Base-by-base conservation (phyloP, 352 stramenopile species). In the Globisporangium lucens region DNA sequence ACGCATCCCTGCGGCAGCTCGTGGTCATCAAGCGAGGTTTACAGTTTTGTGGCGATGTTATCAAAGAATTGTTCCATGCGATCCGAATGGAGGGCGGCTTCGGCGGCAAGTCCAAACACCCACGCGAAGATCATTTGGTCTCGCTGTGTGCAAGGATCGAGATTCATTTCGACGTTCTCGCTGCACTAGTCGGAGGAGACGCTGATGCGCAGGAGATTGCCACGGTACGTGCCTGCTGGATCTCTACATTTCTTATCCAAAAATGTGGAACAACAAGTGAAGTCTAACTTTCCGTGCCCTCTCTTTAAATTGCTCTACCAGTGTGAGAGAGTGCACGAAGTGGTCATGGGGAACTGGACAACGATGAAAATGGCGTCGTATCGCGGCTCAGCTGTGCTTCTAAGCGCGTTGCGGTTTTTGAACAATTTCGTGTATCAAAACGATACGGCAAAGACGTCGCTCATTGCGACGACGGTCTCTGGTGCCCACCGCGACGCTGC, bases 311-410 rank as follows among this genome's bases (percentile, higher is more conserved):
- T n/a, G 1, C 38, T 9, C 22, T 61, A n/a, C 7, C 62, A 85
- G 77, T 65, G 65, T 24, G 78, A 87, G 17, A 67, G 69, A 7
- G 71, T 89, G 22, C 69, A 78, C 0, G 51, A 38, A 22, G 65
- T 82, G 2, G 56, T 92, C 24, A 13, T 84, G 6, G 66, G 67
- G 7, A 89, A 92, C 60, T 92, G 84, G 84, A 84, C 59, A 27
- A 61, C 78, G 22, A 82, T 92, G 72, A 75, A 72, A 35, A 70
- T 75, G 61, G 82, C 82, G n/a, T 65, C 78, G 56, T 58, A 68
- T 22, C 75, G 79, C 35, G 75, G 74, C 20, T 89, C 81, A 22
- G 36, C 56, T 3, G 51, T 90, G 22, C 61, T 91, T 47, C 33
- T 83, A n/a, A 74, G 56, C 49, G 72, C 76, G 9, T 61, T 90